Percentiles rank a stretch among this genome's conserved stretches.
phyloP scores from a whole-genome alignment of 371 early-diverging fungal species.

The Parasitella parasitica region DNA sequence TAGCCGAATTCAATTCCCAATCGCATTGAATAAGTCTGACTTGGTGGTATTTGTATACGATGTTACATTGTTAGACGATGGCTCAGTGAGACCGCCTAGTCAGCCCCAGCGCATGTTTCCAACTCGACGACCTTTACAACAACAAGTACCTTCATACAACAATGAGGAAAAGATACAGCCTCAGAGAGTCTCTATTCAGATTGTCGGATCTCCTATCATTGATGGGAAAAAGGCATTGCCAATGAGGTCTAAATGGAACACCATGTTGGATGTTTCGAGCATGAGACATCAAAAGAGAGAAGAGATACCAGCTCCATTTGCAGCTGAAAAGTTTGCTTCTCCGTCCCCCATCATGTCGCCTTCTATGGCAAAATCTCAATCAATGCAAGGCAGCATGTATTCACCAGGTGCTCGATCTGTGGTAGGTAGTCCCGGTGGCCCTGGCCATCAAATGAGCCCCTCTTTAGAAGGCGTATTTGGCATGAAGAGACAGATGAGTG shows the following conservation, averaged over 20 bases:
- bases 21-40: conserved; percentile 52
- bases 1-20: conserved; percentile 40
- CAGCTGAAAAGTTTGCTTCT: conserved; percentile 7
- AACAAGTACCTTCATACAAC: conserved; percentile 8
- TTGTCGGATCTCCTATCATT: conserved; percentile 55
- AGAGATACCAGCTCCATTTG: conserved; percentile 23
- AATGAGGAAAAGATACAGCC: conserved; percentile 34
- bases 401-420: conserved; percentile 45
- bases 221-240: conserved; percentile 50
- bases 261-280: conserved; percentile 62
- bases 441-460: conserved; percentile 10
- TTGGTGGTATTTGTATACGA: conserved; percentile 64
- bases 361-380: conserved; percentile 16
- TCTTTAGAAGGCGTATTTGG: conserved; percentile 30
- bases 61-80: conserved; percentile 61
- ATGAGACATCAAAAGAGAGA: conserved; percentile 52
- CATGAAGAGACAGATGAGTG: conserved; percentile 7
- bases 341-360: conserved; percentile 4
- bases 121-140: conserved; percentile 27
- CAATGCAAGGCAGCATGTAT: not conserved
- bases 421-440: conserved; percentile 36
- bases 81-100: conserved; percentile 37
- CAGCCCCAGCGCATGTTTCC: conserved; percentile 41
- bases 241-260: conserved; percentile 69
- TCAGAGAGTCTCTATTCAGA: conserved; percentile 62